Base-by-base conservation (phyloP, 2,329 filamentous ascomycete species). In the Neofusicoccum umdonicola region DNA sequence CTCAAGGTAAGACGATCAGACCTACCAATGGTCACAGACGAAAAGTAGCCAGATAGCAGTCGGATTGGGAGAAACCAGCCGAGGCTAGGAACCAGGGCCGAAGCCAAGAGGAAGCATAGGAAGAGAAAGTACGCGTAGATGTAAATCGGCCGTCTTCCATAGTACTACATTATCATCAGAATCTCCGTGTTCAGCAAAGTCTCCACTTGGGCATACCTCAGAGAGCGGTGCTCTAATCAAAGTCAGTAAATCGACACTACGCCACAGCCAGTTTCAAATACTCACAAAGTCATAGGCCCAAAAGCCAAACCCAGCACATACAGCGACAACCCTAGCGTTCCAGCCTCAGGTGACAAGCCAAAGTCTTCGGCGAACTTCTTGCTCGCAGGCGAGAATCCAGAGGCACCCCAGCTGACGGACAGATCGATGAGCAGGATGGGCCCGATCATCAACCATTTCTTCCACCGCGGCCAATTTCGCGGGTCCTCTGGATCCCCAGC, bases 261-360 rank as follows among this genome's bases (percentile, higher is more conserved):
- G 74, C 1, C 13, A 39, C 3, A 39, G 3, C 6, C 73, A 70
- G 1, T 73, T 4, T 5, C 17, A 4, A 12, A 27, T 12, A 56
- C 64, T 62, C 47, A 65, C 70, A 77, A 65, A 9, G 67, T 75
- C 75, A 76, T 76, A 0, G 74, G 75, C 3, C 75, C 75, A 68
- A 79, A 77, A 0, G 80, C 81, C 4, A 83, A 69, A 0, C 81
- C 82, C 11, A 83, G 71, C 8, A 83, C 75, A 65, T 82, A 83
- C 57, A 83, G 70, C 50, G 78, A 81, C 52, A 83, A 62, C 3
- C 81, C 81, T 3, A 83, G 69, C 0, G 79, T 80, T 1, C 77
- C 79, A 19, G 81, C 70, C 47, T 79, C 77, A 15, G 74, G 68
- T 2, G 77, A 75, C 2, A 81, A 71, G 12, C 72, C 71, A 64